A percentile compares a stretch with the other conserved stretches of the same genome.
phyloP scores from a whole-genome alignment of 2,329 filamentous ascomycete species.

The Orbilia brochopaga region DNA sequence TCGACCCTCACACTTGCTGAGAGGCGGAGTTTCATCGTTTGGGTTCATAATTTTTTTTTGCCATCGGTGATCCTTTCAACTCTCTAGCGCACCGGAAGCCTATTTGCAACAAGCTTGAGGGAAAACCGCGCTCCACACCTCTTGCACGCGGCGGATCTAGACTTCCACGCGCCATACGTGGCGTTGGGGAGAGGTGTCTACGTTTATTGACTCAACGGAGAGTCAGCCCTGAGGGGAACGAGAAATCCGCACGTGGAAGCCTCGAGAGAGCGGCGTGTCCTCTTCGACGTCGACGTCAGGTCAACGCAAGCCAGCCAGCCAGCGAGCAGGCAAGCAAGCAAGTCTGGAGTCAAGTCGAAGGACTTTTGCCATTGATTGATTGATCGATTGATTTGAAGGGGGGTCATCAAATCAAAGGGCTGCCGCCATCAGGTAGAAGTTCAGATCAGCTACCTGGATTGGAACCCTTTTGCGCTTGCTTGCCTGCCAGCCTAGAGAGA shows the following conservation, averaged over 20 bases:
- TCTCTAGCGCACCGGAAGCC: background rate
- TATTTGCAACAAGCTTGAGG: too few species aligned
- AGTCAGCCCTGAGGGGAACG: slow-evolving; percentile 15
- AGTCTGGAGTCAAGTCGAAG: too few species aligned
- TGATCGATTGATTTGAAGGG: slow-evolving; percentile 2
- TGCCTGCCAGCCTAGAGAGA: slow-evolving; percentile 3
- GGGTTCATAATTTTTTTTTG: too few species aligned
- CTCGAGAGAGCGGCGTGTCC: slow-evolving; percentile 26
- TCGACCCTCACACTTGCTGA: background rate
- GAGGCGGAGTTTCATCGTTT: slow-evolving; percentile 28
- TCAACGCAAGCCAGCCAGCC: too few species aligned
- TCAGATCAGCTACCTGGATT: slow-evolving; percentile 13
- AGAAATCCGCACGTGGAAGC: too few species aligned
- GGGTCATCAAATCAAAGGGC: slow-evolving; percentile 25
- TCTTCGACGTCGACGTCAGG: slow-evolving; percentile 34
- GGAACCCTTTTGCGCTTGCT: slow-evolving; percentile 11
- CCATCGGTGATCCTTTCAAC: slow-evolving; percentile 13
- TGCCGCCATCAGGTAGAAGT: slow-evolving; percentile 26
- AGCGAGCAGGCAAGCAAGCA: too few species aligned
- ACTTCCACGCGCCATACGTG: slow-evolving; percentile 35
- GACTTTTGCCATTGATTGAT: too few species aligned
- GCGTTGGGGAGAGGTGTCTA: slow-evolving; percentile 28
- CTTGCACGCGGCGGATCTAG: slow-evolving; percentile 35
- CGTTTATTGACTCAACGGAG: slow-evolving; percentile 35
- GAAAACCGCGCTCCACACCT: slow-evolving; percentile 42